Percentiles rank a stretch among this genome's conserved stretches.
These are phyloP conservation scores for Lojkania enalia DNA, from an alignment of 2,329 filamentous ascomycete genomes.

Conservation along the genomic window DNA sequence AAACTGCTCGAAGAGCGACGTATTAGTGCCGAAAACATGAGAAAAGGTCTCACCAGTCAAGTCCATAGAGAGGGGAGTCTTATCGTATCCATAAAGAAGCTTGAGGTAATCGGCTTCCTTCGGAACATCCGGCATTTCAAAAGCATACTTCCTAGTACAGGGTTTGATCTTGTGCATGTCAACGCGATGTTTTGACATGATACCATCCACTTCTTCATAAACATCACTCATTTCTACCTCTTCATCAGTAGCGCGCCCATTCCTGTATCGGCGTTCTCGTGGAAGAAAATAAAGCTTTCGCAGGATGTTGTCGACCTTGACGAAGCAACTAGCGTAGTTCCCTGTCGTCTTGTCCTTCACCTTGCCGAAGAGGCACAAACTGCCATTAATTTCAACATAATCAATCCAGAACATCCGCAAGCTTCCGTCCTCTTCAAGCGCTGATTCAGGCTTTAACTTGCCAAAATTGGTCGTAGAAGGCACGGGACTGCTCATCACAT, in stretches of 20 bases:
- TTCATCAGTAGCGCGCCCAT: slow-evolving; percentile 71
- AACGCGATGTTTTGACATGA: slow-evolving; percentile 87
- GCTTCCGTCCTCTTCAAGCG: slow-evolving; percentile 91
- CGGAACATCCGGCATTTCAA: slow-evolving; percentile 84
- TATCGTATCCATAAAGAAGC: slow-evolving; percentile 92
- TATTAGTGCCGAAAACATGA: slow-evolving; percentile 90
- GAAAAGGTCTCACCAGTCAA: slow-evolving; percentile 86
- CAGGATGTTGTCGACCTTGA: slow-evolving; percentile 93
- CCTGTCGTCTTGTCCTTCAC: slow-evolving; percentile 85
- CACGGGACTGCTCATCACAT: slow-evolving; percentile 76
- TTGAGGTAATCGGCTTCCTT: slow-evolving; percentile 92
- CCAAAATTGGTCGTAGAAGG: slow-evolving; percentile 67
- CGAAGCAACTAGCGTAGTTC: slow-evolving; percentile 84
- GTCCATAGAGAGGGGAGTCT: slow-evolving; percentile 71
- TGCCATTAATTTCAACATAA: slow-evolving; percentile 90
- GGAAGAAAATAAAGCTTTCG: slow-evolving; percentile 93
- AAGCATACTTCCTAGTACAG: slow-evolving; percentile 89
- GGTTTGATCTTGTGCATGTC: slow-evolving; percentile 92
- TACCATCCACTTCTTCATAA: slow-evolving; percentile 81
- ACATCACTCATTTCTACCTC: slow-evolving; percentile 86
- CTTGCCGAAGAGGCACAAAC: slow-evolving; percentile 92
- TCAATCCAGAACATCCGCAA: slow-evolving; percentile 97
- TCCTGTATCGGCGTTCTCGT: slow-evolving; percentile 63
- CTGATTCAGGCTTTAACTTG: slow-evolving; percentile 81
- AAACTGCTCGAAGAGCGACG: slow-evolving; percentile 94